These are phyloP conservation scores for Colletotrichum tofieldiae DNA, from an alignment of 2,329 filamentous ascomycete genomes.

Conservation along the genomic window DNA sequence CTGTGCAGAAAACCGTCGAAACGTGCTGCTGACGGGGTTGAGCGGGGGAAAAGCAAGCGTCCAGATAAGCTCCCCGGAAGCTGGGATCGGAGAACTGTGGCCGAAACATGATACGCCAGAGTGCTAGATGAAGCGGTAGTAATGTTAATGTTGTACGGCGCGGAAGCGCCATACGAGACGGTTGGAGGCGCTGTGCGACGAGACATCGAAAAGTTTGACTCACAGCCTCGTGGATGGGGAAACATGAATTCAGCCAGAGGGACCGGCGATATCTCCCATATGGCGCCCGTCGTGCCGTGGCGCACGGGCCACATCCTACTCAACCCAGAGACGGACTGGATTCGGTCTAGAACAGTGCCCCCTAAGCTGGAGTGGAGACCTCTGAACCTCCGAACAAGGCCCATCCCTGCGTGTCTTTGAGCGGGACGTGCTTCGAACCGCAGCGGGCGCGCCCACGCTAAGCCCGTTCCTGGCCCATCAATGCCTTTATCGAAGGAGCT, in stretches of 20 bases:
- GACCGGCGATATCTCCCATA: not conserved
- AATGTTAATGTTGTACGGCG: not conserved
- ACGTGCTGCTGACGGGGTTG: not conserved
- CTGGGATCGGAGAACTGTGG: not conserved
- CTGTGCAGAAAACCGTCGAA: not conserved
- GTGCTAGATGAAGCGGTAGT: not conserved
- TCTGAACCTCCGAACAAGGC: slow-evolving; percentile 17
- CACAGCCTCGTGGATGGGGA: not conserved
- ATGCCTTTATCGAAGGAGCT: slow-evolving; percentile 9
- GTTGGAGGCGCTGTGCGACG: not conserved
- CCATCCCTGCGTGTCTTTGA: slow-evolving; percentile 9
- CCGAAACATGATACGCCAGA: not conserved
- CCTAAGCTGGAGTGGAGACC: slow-evolving; percentile 24
- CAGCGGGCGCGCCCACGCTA: slow-evolving; percentile 21
- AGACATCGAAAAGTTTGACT: not conserved
- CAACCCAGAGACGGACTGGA: not conserved
- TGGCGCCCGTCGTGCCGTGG: not conserved
- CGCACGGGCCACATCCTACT: slow-evolving; percentile 18
- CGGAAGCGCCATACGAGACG: too few species aligned
- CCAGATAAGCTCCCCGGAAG: not conserved
- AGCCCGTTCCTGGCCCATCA: slow-evolving; percentile 15
- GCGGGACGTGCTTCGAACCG: not conserved
- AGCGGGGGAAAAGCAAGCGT: not conserved
- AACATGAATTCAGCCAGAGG: not conserved
- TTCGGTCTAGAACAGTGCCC: slow-evolving; percentile 25